phyloP scores from a whole-genome alignment of 2,329 filamentous ascomycete genomes.

The Leptographium wingfieldii region DNA sequence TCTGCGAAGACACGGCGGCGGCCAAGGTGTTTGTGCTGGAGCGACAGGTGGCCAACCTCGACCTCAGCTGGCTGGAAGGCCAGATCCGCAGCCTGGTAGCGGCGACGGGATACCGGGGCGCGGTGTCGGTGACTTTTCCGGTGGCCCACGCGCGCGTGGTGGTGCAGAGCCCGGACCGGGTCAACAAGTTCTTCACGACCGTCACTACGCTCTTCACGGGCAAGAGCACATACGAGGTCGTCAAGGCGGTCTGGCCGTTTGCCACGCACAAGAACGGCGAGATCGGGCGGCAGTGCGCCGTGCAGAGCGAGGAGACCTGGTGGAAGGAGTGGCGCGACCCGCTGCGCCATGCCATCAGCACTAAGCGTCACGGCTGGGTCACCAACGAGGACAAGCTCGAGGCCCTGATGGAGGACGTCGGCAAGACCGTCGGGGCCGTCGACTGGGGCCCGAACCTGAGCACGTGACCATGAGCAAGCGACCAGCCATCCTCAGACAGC shows the following conservation, averaged over 20 bases:
- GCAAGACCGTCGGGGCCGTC: constrained; percentile 21
- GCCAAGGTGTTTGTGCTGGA: constrained; percentile 39
- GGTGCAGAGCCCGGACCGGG: constrained; percentile 37
- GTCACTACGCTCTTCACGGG: constrained; percentile 38
- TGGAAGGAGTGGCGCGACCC: constrained; percentile 39
- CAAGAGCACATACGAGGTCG: constrained; percentile 41
- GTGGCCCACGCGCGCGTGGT: constrained; percentile 36
- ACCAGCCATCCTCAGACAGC: neutral
- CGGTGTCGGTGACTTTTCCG: constrained; percentile 35
- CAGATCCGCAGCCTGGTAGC: constrained; percentile 39
- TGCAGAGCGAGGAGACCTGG: constrained; percentile 45
- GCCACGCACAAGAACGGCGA: constrained; percentile 34
- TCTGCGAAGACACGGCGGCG: constrained; percentile 29
- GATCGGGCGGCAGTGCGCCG: constrained; percentile 29
- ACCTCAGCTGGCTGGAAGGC: constrained; percentile 41
- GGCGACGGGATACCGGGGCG: constrained; percentile 35
- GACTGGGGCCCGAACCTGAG: constrained; percentile 26
- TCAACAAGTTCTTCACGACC: constrained; percentile 41
- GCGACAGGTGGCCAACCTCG: constrained; percentile 40
- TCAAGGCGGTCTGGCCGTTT: constrained; percentile 45
- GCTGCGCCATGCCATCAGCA: constrained; percentile 25
- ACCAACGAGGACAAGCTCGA: constrained; percentile 42
- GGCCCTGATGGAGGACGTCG: constrained; percentile 36
- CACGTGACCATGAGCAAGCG: neutral
- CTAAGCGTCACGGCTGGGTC: constrained; percentile 30